Evolutionary conservation across 306 rosid genomes (phyloP).

Genomic region (apple (Malus domestica)): DNA sequence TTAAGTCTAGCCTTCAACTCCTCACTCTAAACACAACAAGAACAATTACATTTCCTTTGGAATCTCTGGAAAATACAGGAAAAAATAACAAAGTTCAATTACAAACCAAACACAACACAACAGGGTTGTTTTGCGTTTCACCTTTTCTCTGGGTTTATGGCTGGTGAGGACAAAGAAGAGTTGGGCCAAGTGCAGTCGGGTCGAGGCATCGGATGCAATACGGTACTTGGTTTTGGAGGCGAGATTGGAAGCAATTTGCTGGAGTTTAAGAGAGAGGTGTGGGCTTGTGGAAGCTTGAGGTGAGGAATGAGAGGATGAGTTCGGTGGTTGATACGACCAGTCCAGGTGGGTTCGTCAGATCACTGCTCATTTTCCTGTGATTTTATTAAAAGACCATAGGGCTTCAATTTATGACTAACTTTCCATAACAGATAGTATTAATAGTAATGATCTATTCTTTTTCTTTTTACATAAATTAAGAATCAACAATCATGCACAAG

Average conservation of each 20-base stretch:
- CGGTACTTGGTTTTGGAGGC: constrained; percentile 33
- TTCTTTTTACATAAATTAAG: no score
- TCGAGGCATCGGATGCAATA: constrained; percentile 38
- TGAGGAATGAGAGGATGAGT: constrained; percentile 43
- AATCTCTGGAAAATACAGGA: neutral
- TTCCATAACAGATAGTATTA: no score
- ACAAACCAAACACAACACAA: neutral
- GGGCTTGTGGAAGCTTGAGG: constrained; percentile 37
- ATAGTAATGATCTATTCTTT: no score
- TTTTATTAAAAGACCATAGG: no score
- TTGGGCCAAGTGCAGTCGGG: constrained; percentile 38
- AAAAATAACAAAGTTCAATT: neutral
- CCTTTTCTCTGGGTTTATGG: constrained; percentile 86
- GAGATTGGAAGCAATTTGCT: constrained; percentile 43
- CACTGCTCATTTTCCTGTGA: constrained; percentile 11
- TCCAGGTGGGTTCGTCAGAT: constrained; percentile 30
- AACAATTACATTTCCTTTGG: neutral
- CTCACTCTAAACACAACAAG: constrained; percentile 48
- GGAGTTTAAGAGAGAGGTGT: constrained; percentile 48
- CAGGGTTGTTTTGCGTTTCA: neutral
- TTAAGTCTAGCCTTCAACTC: constrained; percentile 68
- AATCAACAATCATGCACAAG: neutral
- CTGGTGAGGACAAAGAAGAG: constrained; percentile 54
- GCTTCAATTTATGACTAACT: no score
- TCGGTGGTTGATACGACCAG: constrained; percentile 44